These are phyloP conservation scores for Abrus pulchellus DNA, from an alignment of 306 rosid genomes.

Conservation along the genomic window DNA sequence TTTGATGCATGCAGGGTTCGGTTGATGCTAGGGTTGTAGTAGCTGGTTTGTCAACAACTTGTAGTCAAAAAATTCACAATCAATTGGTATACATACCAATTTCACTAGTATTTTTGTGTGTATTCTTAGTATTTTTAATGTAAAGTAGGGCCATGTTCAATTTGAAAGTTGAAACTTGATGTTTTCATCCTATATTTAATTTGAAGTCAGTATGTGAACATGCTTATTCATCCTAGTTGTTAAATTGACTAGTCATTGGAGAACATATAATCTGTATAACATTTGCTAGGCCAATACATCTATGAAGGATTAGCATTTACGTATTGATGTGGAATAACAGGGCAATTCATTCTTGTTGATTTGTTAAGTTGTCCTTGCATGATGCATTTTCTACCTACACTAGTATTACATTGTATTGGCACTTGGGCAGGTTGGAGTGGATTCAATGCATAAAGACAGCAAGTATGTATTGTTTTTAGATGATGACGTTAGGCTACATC, in stretches of 20 bases:
- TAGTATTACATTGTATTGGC: slow-evolving; percentile 39
- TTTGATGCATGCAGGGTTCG: slow-evolving; percentile 64
- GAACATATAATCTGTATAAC: neutral
- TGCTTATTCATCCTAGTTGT: slow-evolving; percentile 2
- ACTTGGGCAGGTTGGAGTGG: slow-evolving; percentile 86
- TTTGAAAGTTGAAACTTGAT: slow-evolving; percentile 2
- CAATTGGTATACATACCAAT: slow-evolving; percentile 66
- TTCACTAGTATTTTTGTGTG: too few species aligned
- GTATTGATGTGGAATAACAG: slow-evolving; percentile 31
- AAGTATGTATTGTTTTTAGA: slow-evolving; percentile 93
- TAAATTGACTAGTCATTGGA: slow-evolving; percentile 37
- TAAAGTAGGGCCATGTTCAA: slow-evolving; percentile 6
- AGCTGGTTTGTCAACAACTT: slow-evolving; percentile 93
- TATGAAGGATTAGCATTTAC: slow-evolving; percentile 7
- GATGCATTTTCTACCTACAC: slow-evolving; percentile 13
- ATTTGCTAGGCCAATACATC: slow-evolving; percentile 29
- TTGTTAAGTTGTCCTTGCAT: slow-evolving; percentile 27
- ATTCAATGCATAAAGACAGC: slow-evolving; percentile 82
- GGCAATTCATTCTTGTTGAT: slow-evolving; percentile 29
- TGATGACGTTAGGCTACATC: slow-evolving; percentile 96
- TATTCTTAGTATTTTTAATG: slow-evolving; percentile 34
- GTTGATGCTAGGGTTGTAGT: slow-evolving; percentile 82
- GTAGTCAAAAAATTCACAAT: slow-evolving; percentile 98
- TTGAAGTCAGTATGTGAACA: neutral
- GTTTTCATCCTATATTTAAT: slow-evolving; percentile 4